phyloP scores from a whole-genome alignment of 495 filamentous ascomycete genomes.

The Xylaria nigripes region DNA sequence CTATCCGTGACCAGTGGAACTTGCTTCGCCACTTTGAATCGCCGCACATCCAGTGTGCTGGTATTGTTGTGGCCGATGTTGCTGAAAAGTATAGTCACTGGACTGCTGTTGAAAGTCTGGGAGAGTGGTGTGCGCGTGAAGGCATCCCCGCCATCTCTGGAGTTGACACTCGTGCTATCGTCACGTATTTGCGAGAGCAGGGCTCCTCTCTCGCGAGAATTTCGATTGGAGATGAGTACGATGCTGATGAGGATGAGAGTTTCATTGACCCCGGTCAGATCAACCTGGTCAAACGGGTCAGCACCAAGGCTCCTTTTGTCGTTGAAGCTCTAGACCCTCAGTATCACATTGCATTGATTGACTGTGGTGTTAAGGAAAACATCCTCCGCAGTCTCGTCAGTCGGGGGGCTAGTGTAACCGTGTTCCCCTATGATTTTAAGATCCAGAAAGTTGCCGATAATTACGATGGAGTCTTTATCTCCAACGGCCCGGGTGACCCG shows the following conservation, averaged over 20 bases:
- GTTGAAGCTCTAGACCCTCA: constrained; percentile 69
- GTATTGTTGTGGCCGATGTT: constrained; percentile 91
- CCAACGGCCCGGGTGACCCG: constrained; percentile 95
- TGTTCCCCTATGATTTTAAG: constrained; percentile 91
- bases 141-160: constrained; percentile 94
- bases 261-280: constrained; percentile 92
- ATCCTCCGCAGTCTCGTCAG: constrained; percentile 87
- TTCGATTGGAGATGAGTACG: constrained; percentile 94
- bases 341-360: constrained; percentile 87
- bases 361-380: constrained; percentile 99
- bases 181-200: constrained; percentile 89
- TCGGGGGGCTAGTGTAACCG: constrained; percentile 80
- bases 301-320: constrained; percentile 96
- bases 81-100: constrained; percentile 93
- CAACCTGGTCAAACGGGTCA: constrained; percentile 89
- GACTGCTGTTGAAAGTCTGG: constrained; percentile 91
- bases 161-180: constrained; percentile 93
- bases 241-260: constrained; percentile 95
- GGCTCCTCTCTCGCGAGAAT: constrained; percentile 93
- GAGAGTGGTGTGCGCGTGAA: constrained; percentile 91
- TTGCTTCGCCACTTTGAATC: constrained; percentile 92
- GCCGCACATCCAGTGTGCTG: constrained; percentile 90
- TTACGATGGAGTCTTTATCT: constrained; percentile 97
- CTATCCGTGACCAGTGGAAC: constrained; percentile 64
- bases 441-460: constrained; percentile 97